Evolutionary conservation across 2,329 filamentous ascomycete genomes (phyloP).

Genomic region (Balansia obtecta): DNA sequence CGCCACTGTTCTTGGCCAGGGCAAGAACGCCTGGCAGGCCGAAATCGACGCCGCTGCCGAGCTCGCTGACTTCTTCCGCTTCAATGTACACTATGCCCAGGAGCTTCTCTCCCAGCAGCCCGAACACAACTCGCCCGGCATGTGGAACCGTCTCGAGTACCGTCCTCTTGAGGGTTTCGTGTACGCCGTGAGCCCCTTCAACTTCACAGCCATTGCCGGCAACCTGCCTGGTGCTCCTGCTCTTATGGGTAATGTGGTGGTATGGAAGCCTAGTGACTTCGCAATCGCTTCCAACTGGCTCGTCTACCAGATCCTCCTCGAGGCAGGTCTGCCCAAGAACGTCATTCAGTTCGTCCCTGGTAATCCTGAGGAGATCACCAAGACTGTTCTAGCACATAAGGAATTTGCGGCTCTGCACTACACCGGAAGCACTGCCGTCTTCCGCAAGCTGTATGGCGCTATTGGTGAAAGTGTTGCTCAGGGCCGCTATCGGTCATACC

Average conservation of each 20-base stretch:
- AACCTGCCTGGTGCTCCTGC: conserved; percentile 77
- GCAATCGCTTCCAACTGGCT: conserved; percentile 88
- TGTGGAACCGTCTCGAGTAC: conserved; percentile 90
- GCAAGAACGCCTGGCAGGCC: conserved; percentile 98
- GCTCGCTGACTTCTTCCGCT: conserved; percentile 82
- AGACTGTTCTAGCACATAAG: conserved; percentile 60
- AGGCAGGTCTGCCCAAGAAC: conserved; percentile 77
- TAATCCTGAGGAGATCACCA: conserved; percentile 73
- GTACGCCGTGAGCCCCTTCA: conserved; percentile 89
- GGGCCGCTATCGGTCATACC: conserved; percentile 74
- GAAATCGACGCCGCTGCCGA: conserved; percentile 95
- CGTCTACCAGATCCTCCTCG: conserved; percentile 77
- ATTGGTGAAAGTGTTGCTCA: conserved; percentile 73
- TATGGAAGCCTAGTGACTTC: conserved; percentile 92
- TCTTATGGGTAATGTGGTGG: conserved; percentile 82
- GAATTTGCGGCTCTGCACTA: conserved; percentile 89
- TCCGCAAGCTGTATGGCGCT: conserved; percentile 76
- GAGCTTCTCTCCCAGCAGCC: conserved; percentile 85
- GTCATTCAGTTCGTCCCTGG: conserved; percentile 93
- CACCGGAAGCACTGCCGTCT: conserved; percentile 85
- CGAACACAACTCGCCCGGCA: conserved; percentile 64
- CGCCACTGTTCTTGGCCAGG: conserved; percentile 88
- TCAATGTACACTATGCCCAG: conserved; percentile 89
- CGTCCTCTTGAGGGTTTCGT: conserved; percentile 88
- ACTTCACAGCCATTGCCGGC: conserved; percentile 90